Base-by-base conservation (phyloP, 2,329 filamentous ascomycete genomes). In the Aspergillus terreus region DNA sequence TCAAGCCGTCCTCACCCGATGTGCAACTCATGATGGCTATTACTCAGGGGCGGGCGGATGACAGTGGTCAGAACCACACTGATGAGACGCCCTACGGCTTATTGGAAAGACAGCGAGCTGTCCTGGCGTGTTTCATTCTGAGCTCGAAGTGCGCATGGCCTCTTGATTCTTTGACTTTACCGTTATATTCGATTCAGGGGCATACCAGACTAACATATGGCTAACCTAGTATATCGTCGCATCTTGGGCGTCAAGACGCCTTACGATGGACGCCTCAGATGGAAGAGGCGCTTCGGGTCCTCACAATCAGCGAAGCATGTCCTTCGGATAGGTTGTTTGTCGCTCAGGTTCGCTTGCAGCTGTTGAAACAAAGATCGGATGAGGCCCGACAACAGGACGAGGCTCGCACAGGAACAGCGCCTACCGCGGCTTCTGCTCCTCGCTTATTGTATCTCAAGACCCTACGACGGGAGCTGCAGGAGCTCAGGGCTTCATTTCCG, bases 231-330 rank as follows among this genome's bases (percentile, higher is more conserved):
- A 58, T 72, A 42, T 69, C 70, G 5, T 65, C 66, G 6, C 66
- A 71, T 44, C 63, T 71, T 53, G 62, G 63, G 2, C 66, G 67
- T 21, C 60, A 64, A 50, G 68, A 71, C 35, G 58, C 69, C 15
- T 46, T 72, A 40, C 61, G 63, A 46, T 73, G 71, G 71, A 70
- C 68, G 3, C 56, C 66, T n/a, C 65, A 68, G 47, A 72, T 74
- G 70, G 71, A 72, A 52, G 65, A 71, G 32, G 63, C 63, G 2
- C 64, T 73, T 46, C 58, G 46, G 38, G 47, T 63, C 15, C 59
- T 73, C 5, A 52, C 53, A 38, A 53, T 52, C 2, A 68, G 50
- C 49, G 59, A 61, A 3, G 41, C 58, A 21, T 68, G 57, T 32
- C 55, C 60, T 4, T 52, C 58, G 1, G 71, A 74, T 54, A 55